A percentile compares a stretch with the other conserved stretches of the same genome.
Conservation (phyloP, 768 basidiomycete species). For the Gloeopeniophorella convolvens region DNA sequence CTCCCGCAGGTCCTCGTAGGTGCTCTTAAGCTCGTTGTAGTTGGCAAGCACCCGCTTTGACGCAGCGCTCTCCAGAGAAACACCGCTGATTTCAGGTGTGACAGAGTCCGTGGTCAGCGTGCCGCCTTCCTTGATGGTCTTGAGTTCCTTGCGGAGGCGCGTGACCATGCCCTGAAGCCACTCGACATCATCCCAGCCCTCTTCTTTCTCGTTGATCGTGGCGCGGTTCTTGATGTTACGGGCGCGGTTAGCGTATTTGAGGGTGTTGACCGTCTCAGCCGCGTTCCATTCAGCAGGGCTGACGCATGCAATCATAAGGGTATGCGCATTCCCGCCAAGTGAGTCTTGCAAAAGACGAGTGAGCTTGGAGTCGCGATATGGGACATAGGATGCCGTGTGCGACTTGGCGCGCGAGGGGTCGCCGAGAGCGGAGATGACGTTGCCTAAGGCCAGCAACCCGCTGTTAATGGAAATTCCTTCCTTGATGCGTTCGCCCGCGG, state of each 20-base stretch:
- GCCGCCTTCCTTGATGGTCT: slow-evolving; percentile 67
- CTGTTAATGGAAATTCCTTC: slow-evolving; percentile 99
- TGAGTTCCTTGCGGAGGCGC: slow-evolving; percentile 83
- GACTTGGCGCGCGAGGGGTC: slow-evolving; percentile 86
- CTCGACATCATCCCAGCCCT: slow-evolving; percentile 98
- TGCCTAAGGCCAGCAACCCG: slow-evolving; percentile 91
- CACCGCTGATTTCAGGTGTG: slow-evolving; percentile 8
- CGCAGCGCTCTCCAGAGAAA: slow-evolving; percentile 33
- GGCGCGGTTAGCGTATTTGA: slow-evolving; percentile 97
- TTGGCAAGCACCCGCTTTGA: slow-evolving; percentile 74
- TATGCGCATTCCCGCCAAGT: slow-evolving; percentile 94
- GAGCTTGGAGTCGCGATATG: slow-evolving; percentile 97
- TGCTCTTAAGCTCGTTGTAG: slow-evolving; percentile 78
- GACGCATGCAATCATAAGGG: slow-evolving; percentile 98
- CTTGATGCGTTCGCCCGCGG: slow-evolving; percentile 92
- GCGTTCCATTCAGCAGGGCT: slow-evolving; percentile 95
- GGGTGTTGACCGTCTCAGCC: slow-evolving; percentile 86
- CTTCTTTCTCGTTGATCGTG: slow-evolving; percentile 88
- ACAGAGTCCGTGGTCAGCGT: slow-evolving; percentile 19
- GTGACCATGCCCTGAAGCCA: slow-evolving; percentile 87
- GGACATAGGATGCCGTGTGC: slow-evolving; percentile 81
- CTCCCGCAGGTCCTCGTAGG: slow-evolving; percentile 76
- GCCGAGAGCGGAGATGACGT: slow-evolving; percentile 96
- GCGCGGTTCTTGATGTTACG: slow-evolving; percentile 96
- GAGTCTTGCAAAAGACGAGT: slow-evolving; percentile 95